phyloP scores from a whole-genome alignment of 495 filamentous ascomycete species.

The Aspergillus taichungensis region DNA sequence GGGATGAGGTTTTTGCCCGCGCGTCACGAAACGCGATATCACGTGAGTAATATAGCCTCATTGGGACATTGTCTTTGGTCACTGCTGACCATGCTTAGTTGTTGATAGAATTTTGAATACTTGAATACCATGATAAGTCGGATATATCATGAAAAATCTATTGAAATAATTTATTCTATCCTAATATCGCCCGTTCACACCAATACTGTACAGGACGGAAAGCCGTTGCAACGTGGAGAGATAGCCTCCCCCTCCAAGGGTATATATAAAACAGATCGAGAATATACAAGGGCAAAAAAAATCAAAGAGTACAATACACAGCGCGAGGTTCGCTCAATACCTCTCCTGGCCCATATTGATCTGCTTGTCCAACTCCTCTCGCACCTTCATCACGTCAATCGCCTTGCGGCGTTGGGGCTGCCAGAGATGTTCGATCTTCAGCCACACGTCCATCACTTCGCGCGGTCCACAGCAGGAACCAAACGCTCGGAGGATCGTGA shows the following conservation, averaged over 20 bases:
- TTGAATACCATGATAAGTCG: too few relatives aligned
- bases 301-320: too few relatives aligned
- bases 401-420: conserved; percentile 29
- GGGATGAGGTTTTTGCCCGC: too few relatives aligned
- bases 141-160: too few relatives aligned
- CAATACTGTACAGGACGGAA: too few relatives aligned
- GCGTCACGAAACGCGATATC: conserved; percentile 7
- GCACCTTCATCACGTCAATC: conserved; percentile 27
- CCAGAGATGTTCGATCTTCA: conserved; percentile 36
- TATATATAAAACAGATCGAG: conserved; percentile 24
- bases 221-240: neutral
- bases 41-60: conserved; percentile 9
- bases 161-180: too few relatives aligned
- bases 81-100: neutral
- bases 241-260: neutral
- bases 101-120: neutral
- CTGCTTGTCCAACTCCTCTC: conserved; percentile 34
- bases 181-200: too few relatives aligned
- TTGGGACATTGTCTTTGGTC: too few relatives aligned
- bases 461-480: conserved; percentile 29
- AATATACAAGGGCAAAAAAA: conserved; percentile 25
- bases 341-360: conserved; percentile 8
- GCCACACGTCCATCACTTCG: conserved; percentile 33
- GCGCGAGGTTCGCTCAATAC: conserved; percentile 4
- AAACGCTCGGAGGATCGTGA: conserved; percentile 34